Evolutionary conservation across 2,329 filamentous ascomycete genomes (phyloP), one percentile per base, ranked within the genome.

Genomic region (Lachnellula subtilissima): DNA sequence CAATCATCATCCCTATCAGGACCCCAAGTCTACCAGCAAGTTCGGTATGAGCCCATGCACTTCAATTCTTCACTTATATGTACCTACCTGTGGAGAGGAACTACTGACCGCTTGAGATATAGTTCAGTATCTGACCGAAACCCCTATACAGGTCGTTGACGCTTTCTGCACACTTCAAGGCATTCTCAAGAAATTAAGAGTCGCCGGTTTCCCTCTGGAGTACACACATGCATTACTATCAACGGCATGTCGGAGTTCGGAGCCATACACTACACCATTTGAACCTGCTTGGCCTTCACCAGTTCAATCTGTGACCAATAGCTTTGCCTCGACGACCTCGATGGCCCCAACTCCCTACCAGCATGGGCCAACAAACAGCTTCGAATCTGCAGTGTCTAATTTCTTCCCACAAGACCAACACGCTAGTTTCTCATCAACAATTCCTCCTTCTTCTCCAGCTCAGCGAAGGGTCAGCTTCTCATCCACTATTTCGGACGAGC

Each of bases 21-120:
- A 54, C 17, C 23, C 15, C 25, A 12, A 15, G 7, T 56, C 52
- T 47, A 19, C 48, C 11, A 19, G 40, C 6, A 23, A 22, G 32
- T 48, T 51, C 48, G 55, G 55, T 6, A 48, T 22, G 46, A 28
- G 49, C 6, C 50, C 50, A n/a, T 23, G 54, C 53, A 56, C 22
- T 37, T 46, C 0, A n/a, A 17, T 9, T 15, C 23, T 32, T 11
- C n/a, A 19, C 15, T 48, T 1, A 28, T 28, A 19, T 19, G 8
- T 42, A 22, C 9, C 19, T 7, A 28, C 22, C 19, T 25, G 17
- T 36, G 45, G 48, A 9, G 39, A 28, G 12, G 37, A 49, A 40
- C 23, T 52, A 22, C 17, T 52, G 2, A 37, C 3, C 11, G 17
- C 2, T 15, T n/a, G 9, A 43, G 45, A 15, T 48, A 11, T 19